Percentiles rank a stretch among this genome's conserved stretches.
Conservation (phyloP, 1,139 yeast genomes). For the Scheffersomyces stambukii region DNA sequence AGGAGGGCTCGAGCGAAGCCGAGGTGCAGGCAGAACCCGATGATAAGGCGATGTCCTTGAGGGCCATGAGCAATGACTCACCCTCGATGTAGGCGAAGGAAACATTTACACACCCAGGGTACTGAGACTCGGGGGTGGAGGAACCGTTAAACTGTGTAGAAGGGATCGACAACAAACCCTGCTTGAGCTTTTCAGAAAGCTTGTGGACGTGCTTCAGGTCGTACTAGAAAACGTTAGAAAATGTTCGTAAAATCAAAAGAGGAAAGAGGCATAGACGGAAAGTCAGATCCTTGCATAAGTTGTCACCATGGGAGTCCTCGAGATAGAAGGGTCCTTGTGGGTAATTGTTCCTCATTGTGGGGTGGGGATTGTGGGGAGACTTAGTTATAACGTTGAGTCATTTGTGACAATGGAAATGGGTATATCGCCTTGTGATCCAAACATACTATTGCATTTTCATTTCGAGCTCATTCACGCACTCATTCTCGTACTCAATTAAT, state of each 20-base stretch:
- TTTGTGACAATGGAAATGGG: too few relatives aligned
- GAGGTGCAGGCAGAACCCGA: slow-evolving; percentile 99
- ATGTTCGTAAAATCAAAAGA: slow-evolving; percentile 16
- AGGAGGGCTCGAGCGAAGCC: slow-evolving; percentile 95
- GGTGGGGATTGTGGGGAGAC: too few relatives aligned
- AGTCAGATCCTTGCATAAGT: slow-evolving; percentile 23
- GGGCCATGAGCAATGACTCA: slow-evolving; percentile 94
- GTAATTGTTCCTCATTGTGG: too few relatives aligned
- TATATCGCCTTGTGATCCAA: too few relatives aligned
- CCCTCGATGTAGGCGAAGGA: slow-evolving; percentile 98
- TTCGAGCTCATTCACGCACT: too few relatives aligned
- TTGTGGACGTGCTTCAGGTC: slow-evolving; percentile 68
- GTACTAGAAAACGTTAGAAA: too few relatives aligned
- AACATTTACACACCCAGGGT: slow-evolving; percentile 92
- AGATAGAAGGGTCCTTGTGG: slow-evolving; percentile 4
- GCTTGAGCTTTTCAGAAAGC: slow-evolving; percentile 68
- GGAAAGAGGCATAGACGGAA: slow-evolving; percentile 1
- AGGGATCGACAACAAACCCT: slow-evolving; percentile 74
- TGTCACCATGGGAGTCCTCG: not conserved
- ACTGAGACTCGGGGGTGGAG: slow-evolving; percentile 47
- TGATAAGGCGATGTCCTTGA: slow-evolving; percentile 92
- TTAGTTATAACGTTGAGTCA: too few relatives aligned
- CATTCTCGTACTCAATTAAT: too few relatives aligned
- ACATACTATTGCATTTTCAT: too few relatives aligned
- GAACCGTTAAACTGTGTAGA: slow-evolving; percentile 92